Evolutionary conservation across 2,329 filamentous ascomycete species (phyloP).

Genomic region (Fusarium falciforme): DNA sequence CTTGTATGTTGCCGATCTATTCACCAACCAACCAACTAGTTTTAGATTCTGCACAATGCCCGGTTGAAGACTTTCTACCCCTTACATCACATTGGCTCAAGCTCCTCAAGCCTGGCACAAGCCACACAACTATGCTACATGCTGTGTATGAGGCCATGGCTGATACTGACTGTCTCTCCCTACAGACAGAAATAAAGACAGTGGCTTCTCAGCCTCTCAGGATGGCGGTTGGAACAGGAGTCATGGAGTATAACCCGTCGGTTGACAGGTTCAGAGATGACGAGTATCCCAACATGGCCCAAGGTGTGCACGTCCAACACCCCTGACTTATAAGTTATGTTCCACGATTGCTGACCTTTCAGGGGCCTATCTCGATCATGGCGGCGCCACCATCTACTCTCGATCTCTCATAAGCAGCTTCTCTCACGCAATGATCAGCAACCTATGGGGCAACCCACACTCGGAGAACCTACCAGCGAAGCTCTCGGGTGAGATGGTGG

Average conservation of each 20-base stretch:
- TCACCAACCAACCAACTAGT: not conserved
- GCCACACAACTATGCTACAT: not conserved
- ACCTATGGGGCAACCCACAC: conserved; percentile 76
- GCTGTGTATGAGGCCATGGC: not conserved
- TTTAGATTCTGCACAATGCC: not conserved
- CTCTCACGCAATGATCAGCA: conserved; percentile 63
- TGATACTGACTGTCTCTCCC: not conserved
- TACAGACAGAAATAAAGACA: conserved; percentile 22
- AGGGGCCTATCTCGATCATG: conserved; percentile 68
- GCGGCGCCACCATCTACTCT: conserved; percentile 68
- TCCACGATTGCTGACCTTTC: conserved; percentile 6
- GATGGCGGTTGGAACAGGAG: conserved; percentile 5
- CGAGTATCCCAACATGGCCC: conserved; percentile 43
- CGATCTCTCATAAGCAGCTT: conserved; percentile 68
- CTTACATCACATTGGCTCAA: not conserved
- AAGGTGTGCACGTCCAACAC: conserved; percentile 27
- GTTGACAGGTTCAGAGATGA: conserved; percentile 42
- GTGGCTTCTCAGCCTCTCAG: conserved; percentile 19
- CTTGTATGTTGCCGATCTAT: conserved; percentile 27
- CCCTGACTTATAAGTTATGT: not conserved
- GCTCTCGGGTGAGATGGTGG: conserved; percentile 67
- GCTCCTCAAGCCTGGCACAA: not conserved
- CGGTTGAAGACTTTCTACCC: not conserved
- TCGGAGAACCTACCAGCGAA: conserved; percentile 71
- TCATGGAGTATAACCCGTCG: conserved; percentile 41